These are phyloP conservation scores for Saccharomycopsis hybrid DNA, from an alignment of 1,139 yeast species.

Conservation along the genomic window DNA sequence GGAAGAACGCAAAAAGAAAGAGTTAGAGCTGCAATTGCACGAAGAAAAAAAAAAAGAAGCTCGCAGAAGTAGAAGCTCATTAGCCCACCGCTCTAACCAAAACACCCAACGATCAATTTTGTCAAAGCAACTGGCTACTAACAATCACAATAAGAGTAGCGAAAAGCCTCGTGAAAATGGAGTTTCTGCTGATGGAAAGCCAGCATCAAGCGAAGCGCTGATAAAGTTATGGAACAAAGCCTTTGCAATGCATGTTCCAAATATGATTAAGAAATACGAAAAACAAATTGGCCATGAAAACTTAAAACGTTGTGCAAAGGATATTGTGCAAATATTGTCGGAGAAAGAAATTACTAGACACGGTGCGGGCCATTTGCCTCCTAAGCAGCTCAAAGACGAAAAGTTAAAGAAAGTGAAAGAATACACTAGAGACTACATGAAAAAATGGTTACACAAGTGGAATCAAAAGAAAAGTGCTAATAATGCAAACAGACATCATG, in stretches of 20 bases:
- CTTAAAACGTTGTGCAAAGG: constrained; percentile 73
- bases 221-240: constrained; percentile 45
- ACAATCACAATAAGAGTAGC: too few relatives aligned
- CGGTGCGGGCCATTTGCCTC: constrained; percentile 37
- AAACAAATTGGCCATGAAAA: constrained; percentile 64
- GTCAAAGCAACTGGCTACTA: constrained; percentile 10
- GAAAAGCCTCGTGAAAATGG: too few relatives aligned
- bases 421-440: constrained; percentile 66
- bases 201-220: constrained; percentile 18
- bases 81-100: too few relatives aligned
- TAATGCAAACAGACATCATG: background rate
- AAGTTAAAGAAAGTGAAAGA: constrained; percentile 63
- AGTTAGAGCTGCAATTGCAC: constrained; percentile 25
- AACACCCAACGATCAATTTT: constrained; percentile 21
- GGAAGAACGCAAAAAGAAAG: constrained; percentile 23
- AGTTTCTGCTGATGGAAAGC: background rate
- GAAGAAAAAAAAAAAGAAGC: constrained; percentile 25
- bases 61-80: constrained; percentile 25
- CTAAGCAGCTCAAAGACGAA: constrained; percentile 52
- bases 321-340: constrained; percentile 57
- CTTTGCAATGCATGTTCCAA: constrained; percentile 77
- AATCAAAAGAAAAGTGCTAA: constrained; percentile 29
- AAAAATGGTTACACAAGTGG: constrained; percentile 55
- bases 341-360: constrained; percentile 55
- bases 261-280: constrained; percentile 62